phyloP scores from a whole-genome alignment of 176 grass and related monocot species.

The Phyllostachys edulis region DNA sequence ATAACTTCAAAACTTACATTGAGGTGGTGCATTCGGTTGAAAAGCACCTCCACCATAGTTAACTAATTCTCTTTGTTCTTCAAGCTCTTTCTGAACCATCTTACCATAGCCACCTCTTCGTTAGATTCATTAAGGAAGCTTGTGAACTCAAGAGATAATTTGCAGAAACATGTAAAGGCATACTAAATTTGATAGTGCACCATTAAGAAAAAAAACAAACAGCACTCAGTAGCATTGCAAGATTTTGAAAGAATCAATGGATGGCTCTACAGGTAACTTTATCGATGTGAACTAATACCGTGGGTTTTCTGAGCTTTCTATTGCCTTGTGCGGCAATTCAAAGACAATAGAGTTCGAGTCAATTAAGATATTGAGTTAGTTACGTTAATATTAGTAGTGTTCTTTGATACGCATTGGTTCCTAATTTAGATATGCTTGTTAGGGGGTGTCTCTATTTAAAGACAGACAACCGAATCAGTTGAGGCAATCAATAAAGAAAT shows the following conservation, averaged over 20 bases:
- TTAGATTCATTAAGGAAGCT: constrained; percentile 51
- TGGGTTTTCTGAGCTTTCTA: constrained; percentile 15
- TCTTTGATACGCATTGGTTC: no score
- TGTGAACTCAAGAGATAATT: neutral
- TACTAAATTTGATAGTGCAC: neutral
- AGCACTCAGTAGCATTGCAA: neutral
- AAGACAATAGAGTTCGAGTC: no score
- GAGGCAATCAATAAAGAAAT: no score
- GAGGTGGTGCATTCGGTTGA: constrained; percentile 47
- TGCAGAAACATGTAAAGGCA: neutral
- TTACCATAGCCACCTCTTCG: constrained; percentile 95
- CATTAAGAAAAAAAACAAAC: constrained; percentile 20
- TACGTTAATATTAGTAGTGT: no score
- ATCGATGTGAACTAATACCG: neutral
- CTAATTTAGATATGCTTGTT: no score
- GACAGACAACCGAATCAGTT: no score
- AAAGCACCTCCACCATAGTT: constrained; percentile 75
- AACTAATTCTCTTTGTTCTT: constrained; percentile 89
- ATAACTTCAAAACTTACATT: constrained; percentile 41
- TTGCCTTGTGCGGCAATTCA: no score
- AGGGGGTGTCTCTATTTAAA: no score
- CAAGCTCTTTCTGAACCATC: constrained; percentile 93
- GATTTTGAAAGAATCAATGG: neutral
- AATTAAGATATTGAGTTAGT: no score
- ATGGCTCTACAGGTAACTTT: neutral